phyloP scores from a whole-genome alignment of 176 grass and related monocot species.

The Panicum miliaceum region DNA sequence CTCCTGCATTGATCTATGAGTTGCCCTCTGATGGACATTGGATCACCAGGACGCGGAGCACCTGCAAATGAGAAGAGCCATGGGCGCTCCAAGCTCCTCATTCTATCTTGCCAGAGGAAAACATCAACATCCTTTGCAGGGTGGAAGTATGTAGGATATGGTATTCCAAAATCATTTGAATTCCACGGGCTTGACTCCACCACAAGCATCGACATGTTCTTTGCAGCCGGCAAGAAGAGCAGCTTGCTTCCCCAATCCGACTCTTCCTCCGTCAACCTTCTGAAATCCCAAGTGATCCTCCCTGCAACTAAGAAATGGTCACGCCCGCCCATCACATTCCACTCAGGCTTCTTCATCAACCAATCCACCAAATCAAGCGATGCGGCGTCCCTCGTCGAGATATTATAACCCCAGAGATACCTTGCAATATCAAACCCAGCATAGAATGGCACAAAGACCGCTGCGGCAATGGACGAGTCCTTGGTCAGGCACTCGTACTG shows the following conservation, averaged over 20 bases:
- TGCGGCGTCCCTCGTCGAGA: constrained; percentile 67
- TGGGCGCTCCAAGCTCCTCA: constrained; percentile 79
- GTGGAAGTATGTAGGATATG: constrained; percentile 96
- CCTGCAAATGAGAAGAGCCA: constrained; percentile 95
- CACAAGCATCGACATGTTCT: constrained; percentile 96
- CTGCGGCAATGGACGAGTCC: constrained; percentile 79
- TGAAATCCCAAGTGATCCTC: constrained; percentile 98
- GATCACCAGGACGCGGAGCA: constrained; percentile 88
- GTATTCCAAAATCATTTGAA: constrained; percentile 89
- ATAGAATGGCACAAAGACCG: constrained; percentile 96
- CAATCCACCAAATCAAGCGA: constrained; percentile 92
- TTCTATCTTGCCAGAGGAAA: constrained; percentile 89
- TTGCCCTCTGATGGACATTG: constrained; percentile 80
- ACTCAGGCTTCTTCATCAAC: constrained; percentile 80
- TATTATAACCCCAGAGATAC: constrained; percentile 93
- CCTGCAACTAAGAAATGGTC: constrained; percentile 95
- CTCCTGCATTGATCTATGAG: constrained; percentile 86
- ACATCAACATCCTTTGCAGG: constrained; percentile 86
- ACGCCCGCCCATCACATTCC: constrained; percentile 86
- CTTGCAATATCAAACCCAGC: constrained; percentile 89
- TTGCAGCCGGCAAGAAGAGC: constrained; percentile 81
- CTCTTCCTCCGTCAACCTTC: constrained; percentile 69
- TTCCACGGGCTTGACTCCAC: constrained; percentile 97
- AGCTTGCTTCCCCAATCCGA: constrained; percentile 94
- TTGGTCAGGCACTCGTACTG: constrained; percentile 95